Percentiles rank a stretch among this genome's conserved stretches.
phyloP scores from a whole-genome alignment of 768 basidiomycete genomes.

The Phaffia australis region DNA sequence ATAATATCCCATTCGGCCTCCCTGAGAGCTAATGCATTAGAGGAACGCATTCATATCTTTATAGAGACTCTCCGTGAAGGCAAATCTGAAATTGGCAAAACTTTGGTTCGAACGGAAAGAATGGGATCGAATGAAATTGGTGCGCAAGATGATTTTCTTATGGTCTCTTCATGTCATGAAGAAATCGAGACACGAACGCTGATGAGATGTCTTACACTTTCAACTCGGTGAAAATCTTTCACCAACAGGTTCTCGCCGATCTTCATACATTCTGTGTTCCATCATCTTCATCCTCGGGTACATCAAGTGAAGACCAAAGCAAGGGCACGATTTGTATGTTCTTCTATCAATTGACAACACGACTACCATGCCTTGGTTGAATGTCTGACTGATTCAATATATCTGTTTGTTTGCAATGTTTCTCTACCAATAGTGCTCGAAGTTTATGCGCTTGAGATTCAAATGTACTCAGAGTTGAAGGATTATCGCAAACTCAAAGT shows the following conservation, averaged over 20 bases:
- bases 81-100: conserved; percentile 92
- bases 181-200: too few relatives aligned
- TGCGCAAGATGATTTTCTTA: conserved; percentile 33
- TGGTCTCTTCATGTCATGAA: neutral
- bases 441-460: conserved; percentile 95
- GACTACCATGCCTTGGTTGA: neutral
- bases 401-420: neutral
- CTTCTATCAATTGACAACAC: neutral
- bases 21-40: too few relatives aligned
- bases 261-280: conserved; percentile 36
- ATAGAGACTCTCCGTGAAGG: conserved; percentile 85
- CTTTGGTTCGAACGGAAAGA: conserved; percentile 94
- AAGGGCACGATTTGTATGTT: conserved; percentile 25
- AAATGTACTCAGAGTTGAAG: conserved; percentile 95
- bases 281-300: conserved; percentile 28
- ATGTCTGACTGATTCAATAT: conserved; percentile 30
- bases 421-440: conserved; percentile 51
- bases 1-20: neutral
- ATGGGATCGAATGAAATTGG: conserved; percentile 70
- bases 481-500: conserved; percentile 96
- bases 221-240: too few relatives aligned
- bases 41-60: neutral
- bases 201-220: neutral
- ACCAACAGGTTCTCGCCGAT: conserved; percentile 32
- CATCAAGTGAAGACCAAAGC: conserved; percentile 33